A percentile compares a stretch with the other conserved stretches of the same genome.
These are phyloP conservation scores for Ustilago bromivora DNA, from an alignment of 1,284 basidiomycete species.

Conservation along the genomic window DNA sequence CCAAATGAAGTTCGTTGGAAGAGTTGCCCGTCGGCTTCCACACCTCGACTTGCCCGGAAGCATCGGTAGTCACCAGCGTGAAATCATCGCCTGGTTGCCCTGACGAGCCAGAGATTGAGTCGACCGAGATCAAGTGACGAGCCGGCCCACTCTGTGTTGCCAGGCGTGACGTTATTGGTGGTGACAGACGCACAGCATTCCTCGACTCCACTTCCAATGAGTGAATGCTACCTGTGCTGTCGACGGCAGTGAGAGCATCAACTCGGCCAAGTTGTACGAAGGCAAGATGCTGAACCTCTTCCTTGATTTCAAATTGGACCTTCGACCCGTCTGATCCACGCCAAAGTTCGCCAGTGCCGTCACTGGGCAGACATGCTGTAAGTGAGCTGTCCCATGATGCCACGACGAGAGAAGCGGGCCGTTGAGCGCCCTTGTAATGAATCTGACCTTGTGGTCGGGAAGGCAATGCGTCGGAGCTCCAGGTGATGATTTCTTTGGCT, in stretches of 20 bases:
- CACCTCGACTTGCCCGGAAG: slow-evolving; percentile 15
- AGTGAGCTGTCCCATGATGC: slow-evolving; percentile 21
- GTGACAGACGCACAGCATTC: not conserved
- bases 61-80: slow-evolving; percentile 18
- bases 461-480: slow-evolving; percentile 14
- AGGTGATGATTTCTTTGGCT: slow-evolving; percentile 26
- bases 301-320: slow-evolving; percentile 11
- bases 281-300: slow-evolving; percentile 12
- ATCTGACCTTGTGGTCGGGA: slow-evolving; percentile 5
- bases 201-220: slow-evolving; percentile 17
- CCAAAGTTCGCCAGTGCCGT: slow-evolving; percentile 13
- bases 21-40: not conserved
- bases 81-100: slow-evolving; percentile 1
- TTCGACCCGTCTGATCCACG: slow-evolving; percentile 7
- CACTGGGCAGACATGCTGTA: not conserved
- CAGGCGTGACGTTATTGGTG: not conserved
- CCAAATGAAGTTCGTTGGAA: slow-evolving; percentile 13
- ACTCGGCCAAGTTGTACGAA: slow-evolving; percentile 5
- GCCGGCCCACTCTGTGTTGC: not conserved
- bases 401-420: not conserved
- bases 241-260: slow-evolving; percentile 13
- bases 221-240: slow-evolving; percentile 4
- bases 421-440: slow-evolving; percentile 6
- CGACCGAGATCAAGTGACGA: slow-evolving; percentile 13
- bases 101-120: slow-evolving; percentile 3